Evolutionary conservation across 768 basidiomycete species (phyloP).

Genomic region (Leccinum obscurum): DNA sequence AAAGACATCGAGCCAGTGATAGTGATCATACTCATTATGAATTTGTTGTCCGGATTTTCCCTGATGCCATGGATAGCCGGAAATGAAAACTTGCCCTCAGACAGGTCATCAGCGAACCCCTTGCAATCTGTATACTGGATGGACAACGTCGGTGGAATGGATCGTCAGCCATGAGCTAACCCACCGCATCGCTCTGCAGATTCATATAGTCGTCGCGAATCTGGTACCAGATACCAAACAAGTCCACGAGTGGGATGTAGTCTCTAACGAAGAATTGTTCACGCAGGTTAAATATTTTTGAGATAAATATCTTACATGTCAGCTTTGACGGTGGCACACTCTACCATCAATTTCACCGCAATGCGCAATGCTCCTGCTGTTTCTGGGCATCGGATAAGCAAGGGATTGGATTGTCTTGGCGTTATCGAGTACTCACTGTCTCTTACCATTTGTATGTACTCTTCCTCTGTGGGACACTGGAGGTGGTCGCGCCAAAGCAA

Average conservation of each 20-base stretch:
- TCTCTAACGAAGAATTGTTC: slow-evolving; percentile 34
- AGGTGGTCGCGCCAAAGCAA: slow-evolving; percentile 91
- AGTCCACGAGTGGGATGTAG: slow-evolving; percentile 57
- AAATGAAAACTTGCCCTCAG: slow-evolving; percentile 98
- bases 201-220: slow-evolving; percentile 57
- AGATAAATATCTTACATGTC: slow-evolving; percentile 47
- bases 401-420: background rate
- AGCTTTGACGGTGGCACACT: slow-evolving; percentile 61
- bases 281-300: background rate
- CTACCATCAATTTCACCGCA: slow-evolving; percentile 95
- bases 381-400: slow-evolving; percentile 49
- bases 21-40: slow-evolving; percentile 71
- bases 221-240: slow-evolving; percentile 59
- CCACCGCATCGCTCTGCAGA: slow-evolving; percentile 26
- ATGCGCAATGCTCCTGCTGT: slow-evolving; percentile 92
- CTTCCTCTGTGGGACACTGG: slow-evolving; percentile 88
- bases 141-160: background rate
- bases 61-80: slow-evolving; percentile 90
- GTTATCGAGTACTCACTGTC: slow-evolving; percentile 59
- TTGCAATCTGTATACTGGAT: slow-evolving; percentile 78
- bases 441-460: slow-evolving; percentile 94
- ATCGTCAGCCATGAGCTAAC: background rate
- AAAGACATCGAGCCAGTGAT: background rate
- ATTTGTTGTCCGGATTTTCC: slow-evolving; percentile 70
- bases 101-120: slow-evolving; percentile 90